Conservation (phyloP, 2,329 filamentous ascomycete genomes). For the Sporothrix globosa region DNA sequence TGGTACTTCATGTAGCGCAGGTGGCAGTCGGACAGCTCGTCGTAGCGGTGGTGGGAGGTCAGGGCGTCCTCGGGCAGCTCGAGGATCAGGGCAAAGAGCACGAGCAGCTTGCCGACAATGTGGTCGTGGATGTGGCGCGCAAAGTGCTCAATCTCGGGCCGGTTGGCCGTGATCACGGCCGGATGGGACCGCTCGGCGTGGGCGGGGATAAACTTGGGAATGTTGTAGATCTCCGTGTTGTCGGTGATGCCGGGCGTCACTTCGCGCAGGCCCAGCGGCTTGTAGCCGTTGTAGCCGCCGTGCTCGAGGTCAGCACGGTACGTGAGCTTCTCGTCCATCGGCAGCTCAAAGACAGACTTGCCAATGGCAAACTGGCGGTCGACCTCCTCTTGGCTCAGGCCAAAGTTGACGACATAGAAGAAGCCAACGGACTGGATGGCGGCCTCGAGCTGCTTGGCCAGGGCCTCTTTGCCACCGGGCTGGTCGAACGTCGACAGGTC, state of each 20-base stretch:
- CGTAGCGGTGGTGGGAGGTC: slow-evolving; percentile 58
- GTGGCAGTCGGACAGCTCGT: slow-evolving; percentile 58
- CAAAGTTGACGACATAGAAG: slow-evolving; percentile 63
- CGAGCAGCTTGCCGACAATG: slow-evolving; percentile 57
- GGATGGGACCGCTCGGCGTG: slow-evolving; percentile 51
- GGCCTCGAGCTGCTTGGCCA: slow-evolving; percentile 45
- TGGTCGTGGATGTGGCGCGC: slow-evolving; percentile 51
- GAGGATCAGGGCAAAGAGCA: slow-evolving; percentile 62
- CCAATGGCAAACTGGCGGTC: slow-evolving; percentile 60
- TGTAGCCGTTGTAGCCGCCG: slow-evolving; percentile 58
- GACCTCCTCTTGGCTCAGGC: slow-evolving; percentile 58
- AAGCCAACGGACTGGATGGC: slow-evolving; percentile 51
- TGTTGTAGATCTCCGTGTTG: slow-evolving; percentile 63
- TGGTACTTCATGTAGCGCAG: slow-evolving; percentile 64
- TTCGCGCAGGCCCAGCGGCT: slow-evolving; percentile 46
- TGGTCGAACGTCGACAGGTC: slow-evolving; percentile 42
- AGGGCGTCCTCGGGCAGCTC: slow-evolving; percentile 62
- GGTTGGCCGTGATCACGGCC: slow-evolving; percentile 51
- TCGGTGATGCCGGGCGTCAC: slow-evolving; percentile 48
- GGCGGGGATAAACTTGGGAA: slow-evolving; percentile 58
- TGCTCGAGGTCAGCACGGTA: slow-evolving; percentile 49
- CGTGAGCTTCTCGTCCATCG: slow-evolving; percentile 59
- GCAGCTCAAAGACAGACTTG: slow-evolving; percentile 53
- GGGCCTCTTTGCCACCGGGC: slow-evolving; percentile 42
- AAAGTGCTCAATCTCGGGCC: slow-evolving; percentile 61